Conservation (phyloP, 1,139 yeast genomes). For the Arxiozyma telluris region DNA sequence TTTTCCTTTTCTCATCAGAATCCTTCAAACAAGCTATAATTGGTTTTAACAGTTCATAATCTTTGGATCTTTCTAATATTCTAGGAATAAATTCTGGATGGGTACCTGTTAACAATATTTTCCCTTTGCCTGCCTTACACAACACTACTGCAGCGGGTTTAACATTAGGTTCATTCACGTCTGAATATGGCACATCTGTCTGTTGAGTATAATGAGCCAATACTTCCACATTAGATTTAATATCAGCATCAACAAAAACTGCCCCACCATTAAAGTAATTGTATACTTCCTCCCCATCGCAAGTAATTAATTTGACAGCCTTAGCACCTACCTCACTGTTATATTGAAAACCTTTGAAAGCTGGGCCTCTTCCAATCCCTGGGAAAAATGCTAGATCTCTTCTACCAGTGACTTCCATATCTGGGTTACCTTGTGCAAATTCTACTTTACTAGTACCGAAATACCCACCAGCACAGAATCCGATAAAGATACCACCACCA, state of each 20-base stretch:
- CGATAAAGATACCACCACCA: conserved; percentile 73
- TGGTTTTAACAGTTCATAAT: conserved; percentile 30
- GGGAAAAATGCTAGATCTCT: conserved; percentile 77
- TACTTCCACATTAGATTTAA: conserved; percentile 51
- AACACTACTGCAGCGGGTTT: conserved; percentile 60
- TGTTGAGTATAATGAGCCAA: conserved; percentile 55
- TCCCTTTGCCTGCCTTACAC: conserved; percentile 65
- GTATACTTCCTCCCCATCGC: conserved; percentile 27
- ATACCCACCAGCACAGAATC: conserved; percentile 97
- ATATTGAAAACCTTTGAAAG: conserved; percentile 70
- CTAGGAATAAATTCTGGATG: conserved; percentile 81
- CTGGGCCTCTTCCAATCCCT: conserved; percentile 76
- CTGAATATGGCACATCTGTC: conserved; percentile 37
- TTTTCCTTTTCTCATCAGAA: conserved; percentile 41
- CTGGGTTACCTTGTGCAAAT: conserved; percentile 65
- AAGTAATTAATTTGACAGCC: conserved; percentile 43
- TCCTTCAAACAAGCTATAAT: conserved; percentile 37
- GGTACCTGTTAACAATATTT: conserved; percentile 69
- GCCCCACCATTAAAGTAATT: conserved; percentile 77
- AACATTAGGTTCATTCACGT: conserved; percentile 9
- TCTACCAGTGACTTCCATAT: conserved; percentile 73
- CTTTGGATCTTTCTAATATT: conserved; percentile 34
- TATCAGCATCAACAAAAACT: conserved; percentile 65
- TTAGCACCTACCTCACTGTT: conserved; percentile 68
- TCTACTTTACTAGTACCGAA: conserved; percentile 70